These are phyloP conservation scores for Fulvia fulva DNA, from an alignment of 2,329 filamentous ascomycete genomes.

Conservation along the genomic window DNA sequence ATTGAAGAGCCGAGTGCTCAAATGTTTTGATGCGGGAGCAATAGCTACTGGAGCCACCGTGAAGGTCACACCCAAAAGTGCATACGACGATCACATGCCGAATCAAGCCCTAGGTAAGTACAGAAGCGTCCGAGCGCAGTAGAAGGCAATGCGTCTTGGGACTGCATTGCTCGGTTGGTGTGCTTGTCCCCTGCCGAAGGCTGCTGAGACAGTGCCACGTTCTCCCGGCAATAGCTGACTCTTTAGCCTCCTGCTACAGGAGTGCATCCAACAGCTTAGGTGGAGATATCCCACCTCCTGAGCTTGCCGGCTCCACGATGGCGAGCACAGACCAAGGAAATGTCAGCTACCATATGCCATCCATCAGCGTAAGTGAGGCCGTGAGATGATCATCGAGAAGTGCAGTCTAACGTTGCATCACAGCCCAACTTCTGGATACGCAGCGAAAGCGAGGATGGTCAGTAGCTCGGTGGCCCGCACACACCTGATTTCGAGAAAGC, in stretches of 20 bases:
- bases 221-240: neutral
- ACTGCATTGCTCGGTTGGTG: neutral
- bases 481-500: constrained; percentile 40
- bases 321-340: constrained; percentile 60
- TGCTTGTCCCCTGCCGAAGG: neutral
- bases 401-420: neutral
- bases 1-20: constrained; percentile 31
- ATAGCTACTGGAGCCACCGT: constrained; percentile 49
- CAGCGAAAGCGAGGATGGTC: constrained; percentile 30
- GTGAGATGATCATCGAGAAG: neutral
- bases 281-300: constrained; percentile 35
- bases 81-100: constrained; percentile 55
- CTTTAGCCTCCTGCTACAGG: neutral
- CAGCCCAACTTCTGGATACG: constrained; percentile 47
- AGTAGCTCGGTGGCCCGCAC: constrained; percentile 35
- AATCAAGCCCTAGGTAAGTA: constrained; percentile 46
- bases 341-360: constrained; percentile 56
- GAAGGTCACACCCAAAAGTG: constrained; percentile 40
- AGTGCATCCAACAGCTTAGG: constrained; percentile 33
- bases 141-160: neutral
- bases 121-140: constrained; percentile 11
- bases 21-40: constrained; percentile 48
- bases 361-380: constrained; percentile 38
- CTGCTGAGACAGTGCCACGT: neutral
- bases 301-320: constrained; percentile 43